A percentile compares a stretch with the other conserved stretches of the same genome.
phyloP scores from a whole-genome alignment of 169 alveolate species.

The Plasmodium vinckei region DNA sequence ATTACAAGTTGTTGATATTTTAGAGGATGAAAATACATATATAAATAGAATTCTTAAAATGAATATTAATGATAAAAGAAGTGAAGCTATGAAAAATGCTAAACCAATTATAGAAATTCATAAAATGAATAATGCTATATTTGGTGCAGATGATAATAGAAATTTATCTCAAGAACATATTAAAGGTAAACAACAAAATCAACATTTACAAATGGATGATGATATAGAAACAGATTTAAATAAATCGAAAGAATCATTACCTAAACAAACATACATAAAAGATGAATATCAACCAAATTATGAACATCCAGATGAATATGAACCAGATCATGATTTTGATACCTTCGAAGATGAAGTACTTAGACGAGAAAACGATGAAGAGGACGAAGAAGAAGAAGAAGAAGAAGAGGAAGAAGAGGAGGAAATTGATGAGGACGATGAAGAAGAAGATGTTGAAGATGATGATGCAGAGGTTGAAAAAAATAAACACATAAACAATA shows the following conservation, averaged over 20 bases:
- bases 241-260: too few relatives aligned
- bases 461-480: background rate
- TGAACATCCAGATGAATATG: slow-evolving; percentile 7
- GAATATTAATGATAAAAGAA: slow-evolving; percentile 68
- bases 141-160: background rate
- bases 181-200: too few relatives aligned
- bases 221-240: too few relatives aligned
- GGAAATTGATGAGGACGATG: slow-evolving; percentile 1
- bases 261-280: too few relatives aligned
- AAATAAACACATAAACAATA: background rate
- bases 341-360: slow-evolving; percentile 3
- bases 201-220: too few relatives aligned
- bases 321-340: slow-evolving; percentile 3
- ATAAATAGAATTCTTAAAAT: slow-evolving; percentile 56
- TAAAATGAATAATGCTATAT: background rate
- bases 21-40: slow-evolving; percentile 74
- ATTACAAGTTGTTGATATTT: slow-evolving; percentile 70
- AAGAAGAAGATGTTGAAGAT: background rate
- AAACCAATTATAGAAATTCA: slow-evolving; percentile 22
- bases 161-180: background rate
- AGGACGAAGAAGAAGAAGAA: slow-evolving; percentile 9
- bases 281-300: background rate
- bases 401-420: background rate
- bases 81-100: slow-evolving; percentile 76
- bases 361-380: slow-evolving; percentile 12